These are phyloP conservation scores for Colletotrichum sp. DNA, from an alignment of 2,329 filamentous ascomycete species.

Conservation along the genomic window DNA sequence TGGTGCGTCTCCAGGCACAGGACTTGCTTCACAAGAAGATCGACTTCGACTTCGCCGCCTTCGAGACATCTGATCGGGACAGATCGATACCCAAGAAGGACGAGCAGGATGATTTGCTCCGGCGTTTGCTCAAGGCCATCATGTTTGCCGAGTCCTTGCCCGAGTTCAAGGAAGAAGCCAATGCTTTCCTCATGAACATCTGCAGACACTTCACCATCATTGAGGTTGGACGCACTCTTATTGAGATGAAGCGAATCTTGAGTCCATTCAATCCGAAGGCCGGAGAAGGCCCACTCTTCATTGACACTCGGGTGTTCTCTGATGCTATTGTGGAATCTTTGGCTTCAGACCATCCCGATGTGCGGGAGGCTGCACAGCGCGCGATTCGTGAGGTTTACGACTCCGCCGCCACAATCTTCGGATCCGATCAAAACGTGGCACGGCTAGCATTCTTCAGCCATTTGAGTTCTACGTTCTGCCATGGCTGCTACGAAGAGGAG, in stretches of 20 bases:
- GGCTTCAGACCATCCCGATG: constrained; percentile 80
- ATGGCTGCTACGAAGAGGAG: constrained; percentile 95
- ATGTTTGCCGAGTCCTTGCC: constrained; percentile 85
- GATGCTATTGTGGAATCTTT: constrained; percentile 91
- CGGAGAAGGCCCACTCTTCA: constrained; percentile 84
- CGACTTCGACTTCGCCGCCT: constrained; percentile 71
- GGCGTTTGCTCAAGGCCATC: constrained; percentile 86
- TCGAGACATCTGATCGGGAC: constrained; percentile 78
- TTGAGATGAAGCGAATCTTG: constrained; percentile 76
- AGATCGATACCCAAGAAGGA: constrained; percentile 88
- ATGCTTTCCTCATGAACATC: constrained; percentile 77
- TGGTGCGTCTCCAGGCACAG: constrained; percentile 87
- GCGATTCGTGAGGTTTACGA: constrained; percentile 81
- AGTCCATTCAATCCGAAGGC: constrained; percentile 84
- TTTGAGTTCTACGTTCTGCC: constrained; percentile 83
- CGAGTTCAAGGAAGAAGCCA: constrained; percentile 79
- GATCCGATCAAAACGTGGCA: constrained; percentile 72
- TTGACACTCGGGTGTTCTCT: constrained; percentile 86
- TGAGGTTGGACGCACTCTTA: constrained; percentile 85
- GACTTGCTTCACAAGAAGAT: constrained; percentile 78
- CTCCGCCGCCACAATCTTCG: constrained; percentile 79
- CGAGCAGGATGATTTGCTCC: constrained; percentile 80
- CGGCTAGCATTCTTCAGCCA: constrained; percentile 85
- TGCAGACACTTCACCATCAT: constrained; percentile 91
- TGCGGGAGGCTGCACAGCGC: constrained; percentile 82